Base-by-base conservation (phyloP, 495 filamentous ascomycete species). In the Penicillium bialowiezense region DNA sequence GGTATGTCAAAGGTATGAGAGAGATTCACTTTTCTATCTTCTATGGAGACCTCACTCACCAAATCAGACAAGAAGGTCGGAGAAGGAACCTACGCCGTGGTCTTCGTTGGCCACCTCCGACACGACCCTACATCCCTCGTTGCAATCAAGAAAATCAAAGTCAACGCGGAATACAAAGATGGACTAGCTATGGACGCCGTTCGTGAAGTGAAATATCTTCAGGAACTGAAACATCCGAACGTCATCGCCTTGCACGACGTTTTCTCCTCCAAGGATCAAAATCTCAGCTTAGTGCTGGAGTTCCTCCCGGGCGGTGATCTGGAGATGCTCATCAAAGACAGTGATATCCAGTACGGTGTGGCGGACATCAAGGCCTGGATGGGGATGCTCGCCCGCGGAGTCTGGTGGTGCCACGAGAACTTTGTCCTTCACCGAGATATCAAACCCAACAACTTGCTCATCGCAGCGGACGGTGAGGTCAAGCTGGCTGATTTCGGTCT, bases 311-410 rank as follows among this genome's bases (percentile, higher is more conserved):
- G 83, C 2, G 93, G 93, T 39, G 91, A 97, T 70, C 78, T 99
- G 14, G 91, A 97, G 65, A 86, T 87, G 80, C 81, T 99, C 33
- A 96, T 97, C 62, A 87, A 85, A 58, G 89, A 97, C 64, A 79
- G 74, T 15, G 79, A 89, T 37, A 84, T 96, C 34, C 77, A 81
- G 31, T 91, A 90, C 56, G 80, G 83, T 26, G 72, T 81, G 18
- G 88, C 88, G 9, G 92, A 99, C 65, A 86, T 99, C 60, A 99
- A 99, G 62, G 87, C 91, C 19, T 99, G 95, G 95, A 95, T 96
- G 86, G 89, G 86, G 28, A 97, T 97, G 95, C 81, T 97, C 10
- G 75, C 78, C n/a, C 81, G 92, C 41, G 95, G 89, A 9, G 85
- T 97, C 15, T 95, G 88, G 87, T 97, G 92, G 73, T 97, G 95